phyloP scores from a whole-genome alignment of 1,139 yeast species.

The Zygoascus meyerae region DNA sequence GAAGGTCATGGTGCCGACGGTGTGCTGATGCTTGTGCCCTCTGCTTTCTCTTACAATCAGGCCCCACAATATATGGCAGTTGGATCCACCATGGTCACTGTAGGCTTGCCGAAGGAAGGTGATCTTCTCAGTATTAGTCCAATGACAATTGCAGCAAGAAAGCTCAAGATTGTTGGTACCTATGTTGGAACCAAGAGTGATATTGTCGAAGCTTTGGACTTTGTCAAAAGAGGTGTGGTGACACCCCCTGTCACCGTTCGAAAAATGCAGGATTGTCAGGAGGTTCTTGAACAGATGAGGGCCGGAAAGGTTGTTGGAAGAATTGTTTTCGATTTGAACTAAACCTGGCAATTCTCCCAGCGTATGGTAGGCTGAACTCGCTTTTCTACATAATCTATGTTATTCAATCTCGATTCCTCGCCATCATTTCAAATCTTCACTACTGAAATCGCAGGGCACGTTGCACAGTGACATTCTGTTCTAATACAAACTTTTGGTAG shows the following conservation, averaged over 20 bases:
- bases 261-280: slow-evolving; percentile 51
- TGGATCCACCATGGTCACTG: slow-evolving; percentile 63
- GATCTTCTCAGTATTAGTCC: slow-evolving; percentile 42
- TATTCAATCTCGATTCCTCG: too few relatives aligned
- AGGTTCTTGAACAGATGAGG: slow-evolving; percentile 56
- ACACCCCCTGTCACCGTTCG: slow-evolving; percentile 57
- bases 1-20: slow-evolving; percentile 61
- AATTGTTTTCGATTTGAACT: slow-evolving; percentile 48
- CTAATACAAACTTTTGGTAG: too few relatives aligned
- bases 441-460: too few relatives aligned
- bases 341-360: too few relatives aligned
- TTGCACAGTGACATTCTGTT: too few relatives aligned
- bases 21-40: slow-evolving; percentile 65
- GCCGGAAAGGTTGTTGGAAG: slow-evolving; percentile 62
- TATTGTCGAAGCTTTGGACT: slow-evolving; percentile 62
- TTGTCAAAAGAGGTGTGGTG: slow-evolving; percentile 57
- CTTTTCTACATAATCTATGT: too few relatives aligned
- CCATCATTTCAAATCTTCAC: too few relatives aligned
- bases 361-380: too few relatives aligned
- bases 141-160: slow-evolving; percentile 53
- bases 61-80: slow-evolving; percentile 60
- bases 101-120: slow-evolving; percentile 65
- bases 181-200: slow-evolving; percentile 70
- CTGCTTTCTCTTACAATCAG: slow-evolving; percentile 57
- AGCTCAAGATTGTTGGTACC: slow-evolving; percentile 55